Evolutionary conservation across 2,329 filamentous ascomycete genomes (phyloP).

Genomic region (Coniella lustricola): DNA sequence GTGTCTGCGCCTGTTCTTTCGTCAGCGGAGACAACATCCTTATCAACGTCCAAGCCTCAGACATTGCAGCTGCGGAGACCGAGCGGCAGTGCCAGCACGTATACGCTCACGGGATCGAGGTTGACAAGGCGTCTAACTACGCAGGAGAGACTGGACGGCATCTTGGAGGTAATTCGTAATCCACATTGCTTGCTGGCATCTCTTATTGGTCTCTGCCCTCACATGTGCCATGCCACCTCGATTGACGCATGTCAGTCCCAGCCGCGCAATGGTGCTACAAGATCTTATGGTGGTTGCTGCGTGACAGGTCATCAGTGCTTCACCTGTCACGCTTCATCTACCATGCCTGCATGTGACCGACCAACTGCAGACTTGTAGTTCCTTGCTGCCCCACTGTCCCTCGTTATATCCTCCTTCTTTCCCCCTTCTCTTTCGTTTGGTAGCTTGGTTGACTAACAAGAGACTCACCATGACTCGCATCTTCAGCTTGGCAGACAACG

Average conservation of each 20-base stretch:
- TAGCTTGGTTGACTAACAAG: not conserved
- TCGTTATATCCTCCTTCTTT: not conserved
- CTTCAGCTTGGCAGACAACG: conserved; percentile 13
- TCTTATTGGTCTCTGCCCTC: not conserved
- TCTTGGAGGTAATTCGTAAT: conserved; percentile 25
- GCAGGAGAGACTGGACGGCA: conserved; percentile 26
- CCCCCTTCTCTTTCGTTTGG: not conserved
- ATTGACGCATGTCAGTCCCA: too few relatives aligned
- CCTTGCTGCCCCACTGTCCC: too few relatives aligned
- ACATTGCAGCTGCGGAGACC: conserved; percentile 14
- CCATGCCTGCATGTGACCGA: too few relatives aligned
- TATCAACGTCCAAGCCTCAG: not conserved
- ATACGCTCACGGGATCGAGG: not conserved
- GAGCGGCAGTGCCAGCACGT: conserved; percentile 4
- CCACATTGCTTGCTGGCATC: not conserved
- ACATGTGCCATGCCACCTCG: too few relatives aligned
- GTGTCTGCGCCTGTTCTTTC: not conserved
- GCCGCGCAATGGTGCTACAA: too few relatives aligned
- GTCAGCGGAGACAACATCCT: not conserved
- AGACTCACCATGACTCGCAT: not conserved
- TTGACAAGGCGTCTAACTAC: conserved; percentile 21
- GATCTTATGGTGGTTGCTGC: too few relatives aligned
- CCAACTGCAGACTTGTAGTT: too few relatives aligned
- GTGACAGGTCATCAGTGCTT: too few relatives aligned
- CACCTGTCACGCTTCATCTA: too few relatives aligned